These are phyloP conservation scores for Yarrowia sp. DNA, from an alignment of 805 yeast genomes.

Conservation along the genomic window DNA sequence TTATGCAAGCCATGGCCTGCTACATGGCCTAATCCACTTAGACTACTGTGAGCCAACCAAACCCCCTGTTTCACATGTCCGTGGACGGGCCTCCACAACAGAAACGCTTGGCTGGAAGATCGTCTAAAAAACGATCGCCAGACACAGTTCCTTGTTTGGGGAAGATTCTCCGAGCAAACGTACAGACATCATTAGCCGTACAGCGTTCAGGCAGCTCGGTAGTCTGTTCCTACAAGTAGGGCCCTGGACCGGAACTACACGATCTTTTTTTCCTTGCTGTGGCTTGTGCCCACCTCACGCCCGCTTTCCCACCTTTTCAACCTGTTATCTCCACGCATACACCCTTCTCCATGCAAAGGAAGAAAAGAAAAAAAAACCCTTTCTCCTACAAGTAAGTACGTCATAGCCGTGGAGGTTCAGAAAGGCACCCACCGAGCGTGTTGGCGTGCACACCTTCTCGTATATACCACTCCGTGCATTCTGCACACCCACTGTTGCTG, in stretches of 20 bases:
- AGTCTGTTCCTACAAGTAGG: too few relatives aligned
- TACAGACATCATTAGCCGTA: neutral
- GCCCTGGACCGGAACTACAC: too few relatives aligned
- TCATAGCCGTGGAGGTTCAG: slow-evolving; percentile 5
- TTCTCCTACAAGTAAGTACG: too few relatives aligned
- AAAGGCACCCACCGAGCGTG: neutral
- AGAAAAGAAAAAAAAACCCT: too few relatives aligned
- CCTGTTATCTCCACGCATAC: too few relatives aligned
- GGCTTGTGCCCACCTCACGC: slow-evolving; percentile 3
- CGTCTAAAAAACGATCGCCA: slow-evolving; percentile 12
- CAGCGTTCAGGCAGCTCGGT: neutral
- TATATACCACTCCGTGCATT: neutral
- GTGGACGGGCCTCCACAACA: neutral
- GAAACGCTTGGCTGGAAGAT: neutral
- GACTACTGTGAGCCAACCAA: slow-evolving; percentile 19
- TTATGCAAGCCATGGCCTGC: slow-evolving; percentile 16
- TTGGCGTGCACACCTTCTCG: neutral
- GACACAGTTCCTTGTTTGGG: slow-evolving; percentile 3
- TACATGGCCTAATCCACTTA: neutral
- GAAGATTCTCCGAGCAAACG: slow-evolving; percentile 21
- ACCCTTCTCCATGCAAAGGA: too few relatives aligned
- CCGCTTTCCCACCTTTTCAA: too few relatives aligned
- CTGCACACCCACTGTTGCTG: neutral
- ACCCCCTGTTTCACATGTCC: slow-evolving; percentile 36
- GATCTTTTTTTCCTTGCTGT: neutral